Evolutionary conservation across 345 rosid species (phyloP), one percentile per base, ranked within the genome.

Genomic region (Populus deltoides): DNA sequence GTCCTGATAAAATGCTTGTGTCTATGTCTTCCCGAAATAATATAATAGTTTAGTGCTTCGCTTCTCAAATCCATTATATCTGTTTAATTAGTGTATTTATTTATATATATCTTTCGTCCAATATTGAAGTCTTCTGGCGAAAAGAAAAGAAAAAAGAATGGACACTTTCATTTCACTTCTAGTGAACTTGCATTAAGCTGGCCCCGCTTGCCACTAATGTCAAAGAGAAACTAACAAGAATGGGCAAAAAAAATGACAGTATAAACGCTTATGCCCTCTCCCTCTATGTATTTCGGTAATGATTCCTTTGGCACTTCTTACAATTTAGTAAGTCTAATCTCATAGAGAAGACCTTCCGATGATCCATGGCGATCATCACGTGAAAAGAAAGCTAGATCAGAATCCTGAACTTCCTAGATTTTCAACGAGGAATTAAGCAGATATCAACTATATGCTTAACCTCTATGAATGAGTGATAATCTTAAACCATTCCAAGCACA

Each of bases 31-130:
- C n/a, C 20, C 10, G 70, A 55, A 80, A 72, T 53, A 59, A 72
- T 79, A 78, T 31, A 70, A 27, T 65, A 66, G 17, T 53, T 51
- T 68, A 72, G 84, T 83, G 84, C 82, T 49, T 38, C 66, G 72
- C 70, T 72, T 31, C 70, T 39, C 63, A 41, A 67, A 73, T 73
- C 77, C 75, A 70, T 63, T 76, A 72, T 36, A 74, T 61, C 43
- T 77, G 20, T n/a, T 24, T 51, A 35, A 70, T 49, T 22, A 53
- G 24, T 36, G 15, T 24, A 12, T 41, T 43, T 41, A 22, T 61
- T 25, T 41, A 31, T 41, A 24, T 24, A 18, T 49, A 24, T 36
- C 35, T 24, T 67, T 43, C 59, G 31, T 71, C 73, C 75, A 80
- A n/a, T 39, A 4, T 33, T 33, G 20, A 72, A 72, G 51, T 41